Evolutionary conservation across 106 monocot genomes (phyloP).

Genomic region (Allium cepa): DNA sequence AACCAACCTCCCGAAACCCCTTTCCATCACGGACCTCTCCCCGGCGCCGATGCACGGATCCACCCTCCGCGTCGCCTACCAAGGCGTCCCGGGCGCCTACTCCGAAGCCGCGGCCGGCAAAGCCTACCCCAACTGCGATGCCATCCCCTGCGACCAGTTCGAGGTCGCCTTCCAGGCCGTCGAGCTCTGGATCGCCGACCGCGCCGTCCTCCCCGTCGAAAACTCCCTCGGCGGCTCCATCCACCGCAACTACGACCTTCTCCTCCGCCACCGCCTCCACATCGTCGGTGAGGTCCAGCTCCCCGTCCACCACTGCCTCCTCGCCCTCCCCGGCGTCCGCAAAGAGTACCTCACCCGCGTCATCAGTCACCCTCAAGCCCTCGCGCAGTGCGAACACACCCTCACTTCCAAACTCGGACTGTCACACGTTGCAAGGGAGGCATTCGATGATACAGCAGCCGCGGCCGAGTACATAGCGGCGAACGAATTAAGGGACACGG

Average conservation of each 20-base stretch:
- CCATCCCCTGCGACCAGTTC: constrained; percentile 45
- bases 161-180: constrained; percentile 42
- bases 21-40: constrained; percentile 31
- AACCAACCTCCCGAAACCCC: constrained; percentile 24
- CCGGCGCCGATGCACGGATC: constrained; percentile 38
- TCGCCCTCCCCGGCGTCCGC: constrained; percentile 24
- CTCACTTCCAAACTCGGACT: constrained; percentile 23
- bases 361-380: constrained; percentile 38
- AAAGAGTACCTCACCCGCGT: constrained; percentile 37
- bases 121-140: constrained; percentile 37
- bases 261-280: constrained; percentile 40
- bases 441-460: constrained; percentile 36
- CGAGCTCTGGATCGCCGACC: constrained; percentile 48
- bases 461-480: constrained; percentile 29
- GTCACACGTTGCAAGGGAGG: constrained; percentile 28
- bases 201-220: constrained; percentile 50
- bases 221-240: constrained; percentile 58
- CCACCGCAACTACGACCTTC: constrained; percentile 42
- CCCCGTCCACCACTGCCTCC: constrained; percentile 34
- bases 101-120: constrained; percentile 38
- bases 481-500: constrained; percentile 26
- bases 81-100: constrained; percentile 39
- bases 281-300: constrained; percentile 40
- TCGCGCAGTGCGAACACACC: constrained; percentile 40
- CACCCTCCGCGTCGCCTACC: constrained; percentile 30